Evolutionary conservation across 75 land plant species (phyloP).

Genomic region (Cupressus sempervirens): DNA sequence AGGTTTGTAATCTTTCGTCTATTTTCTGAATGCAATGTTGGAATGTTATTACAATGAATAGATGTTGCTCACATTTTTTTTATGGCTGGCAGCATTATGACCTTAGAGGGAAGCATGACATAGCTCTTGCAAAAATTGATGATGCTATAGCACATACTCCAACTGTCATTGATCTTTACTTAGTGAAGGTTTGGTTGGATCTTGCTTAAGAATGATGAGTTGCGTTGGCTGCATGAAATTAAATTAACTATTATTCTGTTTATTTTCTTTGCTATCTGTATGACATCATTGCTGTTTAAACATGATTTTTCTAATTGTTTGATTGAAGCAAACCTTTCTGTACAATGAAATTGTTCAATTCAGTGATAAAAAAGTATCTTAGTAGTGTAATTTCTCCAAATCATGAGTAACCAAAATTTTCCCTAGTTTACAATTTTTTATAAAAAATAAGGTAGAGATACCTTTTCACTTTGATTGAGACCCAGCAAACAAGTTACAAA

Average conservation of each 20-base stretch:
- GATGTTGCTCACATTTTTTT: not conserved
- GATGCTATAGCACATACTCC: constrained; percentile 96
- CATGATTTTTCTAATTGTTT: not conserved
- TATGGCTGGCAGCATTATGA: constrained; percentile 86
- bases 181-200: constrained; percentile 68
- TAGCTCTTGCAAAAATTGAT: constrained; percentile 80
- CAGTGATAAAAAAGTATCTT: not conserved
- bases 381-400: not conserved
- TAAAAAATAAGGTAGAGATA: too few species aligned
- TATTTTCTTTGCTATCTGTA: not conserved
- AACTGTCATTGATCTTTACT: constrained; percentile 92
- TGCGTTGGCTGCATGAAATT: not conserved
- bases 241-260: not conserved
- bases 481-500: too few species aligned
- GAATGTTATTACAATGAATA: not conserved
- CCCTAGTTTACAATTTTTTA: too few species aligned
- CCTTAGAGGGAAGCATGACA: constrained; percentile 59
- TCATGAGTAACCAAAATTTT: too few species aligned
- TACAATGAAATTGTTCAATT: not conserved
- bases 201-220: not conserved
- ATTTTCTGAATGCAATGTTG: not conserved
- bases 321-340: not conserved
- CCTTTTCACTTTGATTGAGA: too few species aligned
- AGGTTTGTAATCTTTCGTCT: constrained; percentile 43
- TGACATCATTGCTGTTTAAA: not conserved